phyloP scores from a whole-genome alignment of 2,329 filamentous ascomycete genomes.

The Fusarium sulawesiense region DNA sequence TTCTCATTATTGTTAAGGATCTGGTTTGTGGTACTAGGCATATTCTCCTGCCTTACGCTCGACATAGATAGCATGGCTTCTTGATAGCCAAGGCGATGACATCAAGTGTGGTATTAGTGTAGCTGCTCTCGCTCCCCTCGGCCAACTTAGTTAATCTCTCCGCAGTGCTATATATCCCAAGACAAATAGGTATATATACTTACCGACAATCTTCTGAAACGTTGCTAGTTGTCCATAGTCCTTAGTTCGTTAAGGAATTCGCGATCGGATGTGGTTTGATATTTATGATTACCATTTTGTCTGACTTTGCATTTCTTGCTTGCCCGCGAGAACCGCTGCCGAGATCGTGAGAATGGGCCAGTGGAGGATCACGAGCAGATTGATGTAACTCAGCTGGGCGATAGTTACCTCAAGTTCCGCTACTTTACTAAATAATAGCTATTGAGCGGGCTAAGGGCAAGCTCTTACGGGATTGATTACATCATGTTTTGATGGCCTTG shows the following conservation, averaged over 20 bases:
- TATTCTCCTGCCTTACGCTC: background rate
- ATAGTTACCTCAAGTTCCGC: conserved; percentile 24
- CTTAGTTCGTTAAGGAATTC: background rate
- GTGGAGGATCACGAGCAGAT: conserved; percentile 16
- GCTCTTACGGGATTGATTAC: no score
- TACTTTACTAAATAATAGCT: background rate
- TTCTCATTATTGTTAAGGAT: conserved; percentile 1
- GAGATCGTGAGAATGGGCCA: conserved; percentile 9
- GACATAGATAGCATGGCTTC: conserved; percentile 33
- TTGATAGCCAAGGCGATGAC: conserved; percentile 30
- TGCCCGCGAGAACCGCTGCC: conserved; percentile 8
- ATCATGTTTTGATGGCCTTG: no score
- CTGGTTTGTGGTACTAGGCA: no score
- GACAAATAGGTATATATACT: conserved; percentile 10
- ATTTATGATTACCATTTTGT: conserved; percentile 4
- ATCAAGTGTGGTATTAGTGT: conserved; percentile 18
- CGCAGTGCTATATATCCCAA: conserved; percentile 23
- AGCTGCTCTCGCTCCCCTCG: conserved; percentile 9
- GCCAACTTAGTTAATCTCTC: conserved; percentile 18
- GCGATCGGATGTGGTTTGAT: conserved; percentile 28
- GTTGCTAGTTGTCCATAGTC: background rate
- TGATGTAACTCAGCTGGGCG: conserved; percentile 20
- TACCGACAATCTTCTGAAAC: no score
- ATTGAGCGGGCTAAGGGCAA: accelerated
- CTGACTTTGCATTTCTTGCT: conserved; percentile 18